Base-by-base conservation (phyloP, 108 stramenopile genomes). In the Cyclotella distinguenda region DNA sequence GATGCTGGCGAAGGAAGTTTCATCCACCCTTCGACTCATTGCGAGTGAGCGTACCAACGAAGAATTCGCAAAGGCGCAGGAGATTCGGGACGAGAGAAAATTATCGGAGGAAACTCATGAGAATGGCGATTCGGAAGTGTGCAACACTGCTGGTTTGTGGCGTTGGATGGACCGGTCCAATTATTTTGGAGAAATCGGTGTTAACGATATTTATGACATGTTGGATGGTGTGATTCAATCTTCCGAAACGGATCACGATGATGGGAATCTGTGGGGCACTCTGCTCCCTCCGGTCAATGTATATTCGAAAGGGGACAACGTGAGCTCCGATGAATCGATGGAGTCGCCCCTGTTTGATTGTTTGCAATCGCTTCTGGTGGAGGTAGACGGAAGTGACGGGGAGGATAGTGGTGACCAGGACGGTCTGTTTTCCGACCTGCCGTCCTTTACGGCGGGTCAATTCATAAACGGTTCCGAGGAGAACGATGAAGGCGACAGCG, bases 351-450 rank as follows among this genome's bases (percentile, higher is more conserved):
- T 83, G 51, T 81, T 75, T 62, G 85, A 83, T 72, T 68, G 80
- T 64, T 55, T 87, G 38, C 84, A 85, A 44, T 87, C 84, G 23
- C 62, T 87, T 62, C 43, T 87, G 59, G 77, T 87, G n/a, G 80
- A 84, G 23, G 79, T 78, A 50, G 76, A 74, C 56, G 68, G 53
- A 31, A 69, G 56, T 26, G 53, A 58, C 9, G 69, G 60, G 18
- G 72, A 78, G 15, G 62, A 67, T 32, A 58, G 75, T 19, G 64
- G 62, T 27, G 59, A 53, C 13, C 49, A 64, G 22, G 62, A 71
- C 22, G 32, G 60, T 33, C 22, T 57, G 19, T 30, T 72, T 28
- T 50, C 56, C 1, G 55, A 38, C 22, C 55, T 72, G 11, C 63
- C 71, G 31, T 27, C 54, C 10, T 64, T 55, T 58, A 64, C 71